These are phyloP conservation scores for Balakata baccata DNA, from an alignment of 345 rosid genomes.

Conservation along the genomic window DNA sequence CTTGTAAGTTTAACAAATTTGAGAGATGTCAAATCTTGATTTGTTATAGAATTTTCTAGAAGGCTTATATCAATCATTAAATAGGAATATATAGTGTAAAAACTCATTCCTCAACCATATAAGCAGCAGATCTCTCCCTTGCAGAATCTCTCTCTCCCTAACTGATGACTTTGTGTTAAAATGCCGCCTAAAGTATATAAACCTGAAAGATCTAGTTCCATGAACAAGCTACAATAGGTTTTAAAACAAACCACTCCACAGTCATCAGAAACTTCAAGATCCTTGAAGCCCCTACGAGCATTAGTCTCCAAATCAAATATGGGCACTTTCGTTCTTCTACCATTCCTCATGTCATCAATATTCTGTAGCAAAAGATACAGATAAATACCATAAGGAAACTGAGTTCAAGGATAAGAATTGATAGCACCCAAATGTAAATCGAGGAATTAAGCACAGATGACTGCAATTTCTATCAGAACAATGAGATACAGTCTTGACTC, in stretches of 20 bases:
- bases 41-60: background rate
- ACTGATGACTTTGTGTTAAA: background rate
- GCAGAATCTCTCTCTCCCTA: background rate
- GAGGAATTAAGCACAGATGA: background rate
- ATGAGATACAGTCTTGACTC: conserved; percentile 1
- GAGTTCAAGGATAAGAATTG: background rate
- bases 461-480: background rate
- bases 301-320: conserved; percentile 86
- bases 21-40: background rate
- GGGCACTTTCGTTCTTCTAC: conserved; percentile 75
- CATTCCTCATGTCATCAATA: conserved; percentile 61
- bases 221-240: conserved; percentile 11
- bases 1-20: background rate
- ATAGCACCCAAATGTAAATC: background rate
- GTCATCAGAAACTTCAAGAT: conserved; percentile 89
- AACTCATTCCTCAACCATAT: background rate
- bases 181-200: too few species aligned
- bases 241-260: conserved; percentile 79
- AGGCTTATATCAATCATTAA: background rate
- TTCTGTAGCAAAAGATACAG: conserved; percentile 49
- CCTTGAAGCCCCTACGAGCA: conserved; percentile 82
- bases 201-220: background rate
- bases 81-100: background rate
- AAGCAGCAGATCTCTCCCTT: background rate
- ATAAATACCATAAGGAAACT: background rate